A percentile compares a stretch with the other conserved stretches of the same genome.
Conservation (phyloP, 345 rosid species). For the Excoecaria cochinchinensis region DNA sequence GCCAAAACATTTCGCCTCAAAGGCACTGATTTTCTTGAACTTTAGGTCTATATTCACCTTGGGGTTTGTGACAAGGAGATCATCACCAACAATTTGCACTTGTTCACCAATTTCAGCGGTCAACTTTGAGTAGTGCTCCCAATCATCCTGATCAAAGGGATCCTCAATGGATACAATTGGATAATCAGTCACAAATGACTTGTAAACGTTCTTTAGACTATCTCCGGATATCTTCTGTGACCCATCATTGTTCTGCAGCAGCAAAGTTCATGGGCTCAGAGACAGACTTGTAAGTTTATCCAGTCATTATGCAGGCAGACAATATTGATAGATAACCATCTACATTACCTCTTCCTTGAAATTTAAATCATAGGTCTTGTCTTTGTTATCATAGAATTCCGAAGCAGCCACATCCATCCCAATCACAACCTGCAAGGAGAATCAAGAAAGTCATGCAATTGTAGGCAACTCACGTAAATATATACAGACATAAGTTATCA, state of each 20-base stretch:
- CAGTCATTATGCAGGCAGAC: neutral
- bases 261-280: neutral
- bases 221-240: conserved; percentile 88
- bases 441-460: neutral
- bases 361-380: conserved; percentile 51
- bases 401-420: conserved; percentile 83
- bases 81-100: conserved; percentile 95
- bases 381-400: conserved; percentile 52
- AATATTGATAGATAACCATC: neutral
- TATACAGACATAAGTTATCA: neutral
- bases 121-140: conserved; percentile 81
- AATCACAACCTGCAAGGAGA: conserved; percentile 53
- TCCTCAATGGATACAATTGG: conserved; percentile 97
- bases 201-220: conserved; percentile 79
- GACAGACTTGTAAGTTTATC: neutral
- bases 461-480: neutral
- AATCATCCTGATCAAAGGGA: conserved; percentile 98
- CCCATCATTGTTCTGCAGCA: conserved; percentile 72
- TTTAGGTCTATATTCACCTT: conserved; percentile 47
- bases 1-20: neutral
- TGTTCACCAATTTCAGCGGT: conserved; percentile 70
- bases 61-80: conserved; percentile 95
- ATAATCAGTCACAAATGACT: conserved; percentile 78
- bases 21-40: neutral
- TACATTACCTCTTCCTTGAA: conserved; percentile 35